Evolutionary conservation across 1,139 yeast genomes (phyloP).

Genomic region (Protomyces inouyei): DNA sequence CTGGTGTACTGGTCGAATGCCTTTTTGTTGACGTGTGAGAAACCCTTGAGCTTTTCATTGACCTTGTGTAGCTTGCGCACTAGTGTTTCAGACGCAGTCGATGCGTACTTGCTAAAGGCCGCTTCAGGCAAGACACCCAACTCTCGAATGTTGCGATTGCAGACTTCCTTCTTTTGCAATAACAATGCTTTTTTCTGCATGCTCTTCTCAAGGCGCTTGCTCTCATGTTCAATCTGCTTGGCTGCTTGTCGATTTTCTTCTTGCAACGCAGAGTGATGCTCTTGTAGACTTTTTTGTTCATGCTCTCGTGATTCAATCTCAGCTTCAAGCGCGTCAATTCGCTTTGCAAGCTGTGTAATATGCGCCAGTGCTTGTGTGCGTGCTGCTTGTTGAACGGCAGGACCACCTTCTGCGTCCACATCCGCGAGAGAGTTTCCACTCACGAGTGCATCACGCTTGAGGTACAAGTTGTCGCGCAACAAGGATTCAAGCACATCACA

Average conservation of each 20-base stretch:
- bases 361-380: constrained; percentile 40
- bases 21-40: constrained; percentile 77
- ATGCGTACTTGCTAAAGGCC: constrained; percentile 54
- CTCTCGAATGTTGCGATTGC: constrained; percentile 69
- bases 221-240: constrained; percentile 56
- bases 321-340: constrained; percentile 35
- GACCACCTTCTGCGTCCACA: constrained; percentile 30
- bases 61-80: constrained; percentile 54
- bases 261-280: constrained; percentile 49
- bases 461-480: constrained; percentile 51
- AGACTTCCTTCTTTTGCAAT: constrained; percentile 60
- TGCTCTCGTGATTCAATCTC: constrained; percentile 31
- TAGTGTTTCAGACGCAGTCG: constrained; percentile 50
- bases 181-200: constrained; percentile 62
- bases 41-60: constrained; percentile 56
- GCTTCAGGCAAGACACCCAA: constrained; percentile 86
- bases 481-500: constrained; percentile 56
- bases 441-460: constrained; percentile 42
- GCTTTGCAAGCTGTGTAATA: constrained; percentile 37
- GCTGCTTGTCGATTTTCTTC: constrained; percentile 54
- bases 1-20: constrained; percentile 80
- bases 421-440: constrained; percentile 30
- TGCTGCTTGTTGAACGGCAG: constrained; percentile 37
- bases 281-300: constrained; percentile 38
- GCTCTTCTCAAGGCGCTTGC: constrained; percentile 61